These are phyloP conservation scores for Leavenworthia alabamica DNA, from an alignment of 345 rosid genomes.

Conservation along the genomic window DNA sequence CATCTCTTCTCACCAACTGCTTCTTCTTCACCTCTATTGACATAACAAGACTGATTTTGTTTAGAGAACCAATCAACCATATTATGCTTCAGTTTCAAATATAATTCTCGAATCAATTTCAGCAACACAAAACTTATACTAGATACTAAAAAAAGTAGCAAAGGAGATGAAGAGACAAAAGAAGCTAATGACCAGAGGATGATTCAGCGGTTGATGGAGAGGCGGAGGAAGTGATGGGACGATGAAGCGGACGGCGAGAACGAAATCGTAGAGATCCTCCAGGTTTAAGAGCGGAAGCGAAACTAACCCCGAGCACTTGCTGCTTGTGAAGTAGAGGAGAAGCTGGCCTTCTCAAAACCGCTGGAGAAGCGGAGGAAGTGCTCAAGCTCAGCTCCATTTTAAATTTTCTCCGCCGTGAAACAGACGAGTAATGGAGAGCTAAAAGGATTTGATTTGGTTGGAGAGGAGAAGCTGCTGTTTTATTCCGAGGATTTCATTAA, in stretches of 20 bases:
- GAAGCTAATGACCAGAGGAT: slow-evolving; percentile 54
- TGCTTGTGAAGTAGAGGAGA: slow-evolving; percentile 36
- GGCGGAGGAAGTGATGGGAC: slow-evolving; percentile 57
- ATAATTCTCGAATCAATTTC: slow-evolving; percentile 1
- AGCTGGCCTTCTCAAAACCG: slow-evolving; percentile 26
- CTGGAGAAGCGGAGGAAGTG: slow-evolving; percentile 34
- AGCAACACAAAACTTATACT: background rate
- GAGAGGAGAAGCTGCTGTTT: slow-evolving; percentile 36
- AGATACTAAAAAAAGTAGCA: no score
- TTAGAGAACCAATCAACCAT: slow-evolving; percentile 7
- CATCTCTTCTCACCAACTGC: slow-evolving; percentile 62
- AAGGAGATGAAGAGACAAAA: background rate
- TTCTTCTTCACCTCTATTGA: slow-evolving; percentile 66
- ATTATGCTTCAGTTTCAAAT: background rate
- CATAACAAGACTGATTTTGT: slow-evolving; percentile 10
- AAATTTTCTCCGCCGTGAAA: slow-evolving; percentile 24
- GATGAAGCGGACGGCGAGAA: slow-evolving; percentile 25
- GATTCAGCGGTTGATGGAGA: slow-evolving; percentile 50
- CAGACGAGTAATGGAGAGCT: slow-evolving; percentile 8
- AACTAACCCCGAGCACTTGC: slow-evolving; percentile 36
- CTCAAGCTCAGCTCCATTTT: slow-evolving; percentile 51
- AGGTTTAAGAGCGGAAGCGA: slow-evolving; percentile 34
- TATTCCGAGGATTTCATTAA: slow-evolving; percentile 1
- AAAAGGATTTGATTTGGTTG: slow-evolving; percentile 31
- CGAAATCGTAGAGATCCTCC: slow-evolving; percentile 38